Base-by-base conservation (phyloP, 352 stramenopile genomes). In the Pythium sp. region DNA sequence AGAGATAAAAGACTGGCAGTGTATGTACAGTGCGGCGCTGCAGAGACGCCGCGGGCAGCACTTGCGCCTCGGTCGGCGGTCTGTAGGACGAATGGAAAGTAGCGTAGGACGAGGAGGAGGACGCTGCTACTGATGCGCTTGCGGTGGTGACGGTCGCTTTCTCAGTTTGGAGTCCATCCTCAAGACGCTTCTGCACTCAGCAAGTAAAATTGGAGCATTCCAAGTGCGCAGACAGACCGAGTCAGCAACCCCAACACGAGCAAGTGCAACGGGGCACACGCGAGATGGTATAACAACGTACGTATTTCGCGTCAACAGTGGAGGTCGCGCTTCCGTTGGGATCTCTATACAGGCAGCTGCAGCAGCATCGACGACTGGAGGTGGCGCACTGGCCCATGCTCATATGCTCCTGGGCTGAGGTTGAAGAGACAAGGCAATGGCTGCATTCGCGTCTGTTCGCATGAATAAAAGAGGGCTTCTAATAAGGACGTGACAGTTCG, bases 21-120 rank as follows among this genome's bases (percentile, higher is more conserved):
- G 26, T 30, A 46, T 46, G 20, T 5, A 70, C 58, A n/a, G 62
- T 8, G 14, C 28, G 36, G 28, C 63, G 62, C 60, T 74, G 69
- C 28, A 72, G 41, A 30, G 47, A 28, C 22, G 60, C 34, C 3
- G 24, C 54, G 9, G 54, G n/a, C 26, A 72, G 59, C 46, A 74
- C 65, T 24, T 68, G 54, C 5, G 60, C 65, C 43, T 74, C 69
- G 47, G 41, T 68, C 8, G 69, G 69, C 41, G 69, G 69, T 15
- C 28, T 41, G 55, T 74, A 74, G 2, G 62, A n/a, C 15, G 34
- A 41, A 12, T 2, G 12, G 34, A 8, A 14, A 36, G 32, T 26
- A 36, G 32, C 9, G 32, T 36, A 26, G 32, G 32, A 9, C 32
- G 32, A 36, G 32, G 8, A 18, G 41, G 41, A 47, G 4, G 41